phyloP scores from a whole-genome alignment of 2,329 filamentous ascomycete species.

The Scedosporium dehoogii region DNA sequence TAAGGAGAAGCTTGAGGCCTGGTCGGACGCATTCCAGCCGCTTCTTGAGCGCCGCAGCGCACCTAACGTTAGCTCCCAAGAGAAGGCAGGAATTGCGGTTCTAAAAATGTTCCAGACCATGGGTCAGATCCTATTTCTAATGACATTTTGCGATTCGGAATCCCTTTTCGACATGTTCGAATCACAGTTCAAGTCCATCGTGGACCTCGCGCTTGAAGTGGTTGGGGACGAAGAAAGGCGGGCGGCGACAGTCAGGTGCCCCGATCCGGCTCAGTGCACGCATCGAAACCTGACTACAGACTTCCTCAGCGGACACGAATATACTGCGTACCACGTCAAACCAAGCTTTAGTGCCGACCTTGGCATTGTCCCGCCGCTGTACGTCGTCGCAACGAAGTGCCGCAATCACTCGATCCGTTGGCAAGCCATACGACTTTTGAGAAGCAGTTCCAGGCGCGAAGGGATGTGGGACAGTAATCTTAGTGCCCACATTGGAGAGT shows the following conservation, averaged over 20 bases:
- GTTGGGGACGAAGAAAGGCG: constrained; percentile 47
- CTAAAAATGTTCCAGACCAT: constrained; percentile 55
- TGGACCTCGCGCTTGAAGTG: constrained; percentile 48
- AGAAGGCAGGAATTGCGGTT: constrained; percentile 49
- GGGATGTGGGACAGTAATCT: constrained; percentile 61
- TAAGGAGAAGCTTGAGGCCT: constrained; percentile 39
- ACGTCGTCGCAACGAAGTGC: constrained; percentile 57
- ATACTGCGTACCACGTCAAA: constrained; percentile 41
- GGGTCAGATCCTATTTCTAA: constrained; percentile 44
- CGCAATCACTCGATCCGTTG: constrained; percentile 45
- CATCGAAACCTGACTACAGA: constrained; percentile 25
- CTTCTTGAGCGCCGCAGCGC: constrained; percentile 39
- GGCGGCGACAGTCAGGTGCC: constrained; percentile 35
- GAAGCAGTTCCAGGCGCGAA: constrained; percentile 50
- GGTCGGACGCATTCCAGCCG: constrained; percentile 46
- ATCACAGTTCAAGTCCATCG: constrained; percentile 41
- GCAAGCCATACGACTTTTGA: constrained; percentile 51
- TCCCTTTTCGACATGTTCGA: constrained; percentile 47
- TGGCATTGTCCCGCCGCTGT: constrained; percentile 55
- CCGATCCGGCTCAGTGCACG: constrained; percentile 30
- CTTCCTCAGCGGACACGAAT: constrained; percentile 31
- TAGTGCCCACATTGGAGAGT: constrained; percentile 42
- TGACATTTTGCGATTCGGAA: constrained; percentile 51
- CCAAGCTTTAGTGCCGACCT: constrained; percentile 54
- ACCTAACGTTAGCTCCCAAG: constrained; percentile 40